Evolutionary conservation across 208 protist genomes (phyloP), one percentile per base, ranked within the genome.

Genomic region (Leishmania gerbilli): DNA sequence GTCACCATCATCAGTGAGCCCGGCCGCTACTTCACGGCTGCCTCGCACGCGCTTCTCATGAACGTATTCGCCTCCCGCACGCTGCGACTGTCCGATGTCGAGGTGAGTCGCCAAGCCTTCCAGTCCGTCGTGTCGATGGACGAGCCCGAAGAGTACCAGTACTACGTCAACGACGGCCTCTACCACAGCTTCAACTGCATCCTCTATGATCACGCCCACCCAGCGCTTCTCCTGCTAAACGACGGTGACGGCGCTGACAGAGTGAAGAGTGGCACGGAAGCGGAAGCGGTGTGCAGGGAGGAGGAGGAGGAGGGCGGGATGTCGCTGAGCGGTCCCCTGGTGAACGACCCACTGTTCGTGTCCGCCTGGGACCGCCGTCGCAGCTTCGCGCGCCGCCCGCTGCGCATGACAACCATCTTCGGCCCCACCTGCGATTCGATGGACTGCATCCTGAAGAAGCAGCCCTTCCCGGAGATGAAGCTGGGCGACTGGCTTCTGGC

Each of bases 161-260:
- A 96, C 86, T 97, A 96, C 84, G 77, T 97, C 34, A 95, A 93
- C 72, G 95, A 98, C 71, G 95, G 95, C 42, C 83, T 97, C 74
- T 98, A 98, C 83, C 76, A 90, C 80, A 93, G 87, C 79, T 97
- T 97, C 79, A 98, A 98, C 88, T 96, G 89, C 84, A 88, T 98
- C 42, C 53, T 97, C 31, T 98, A 91, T 40, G 95, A 98, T 71
- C 92, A 96, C 79, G 88, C 90, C 19, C 79, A 88, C 82, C 90
- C 91, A 9, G 81, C 49, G 31, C 85, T 93, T 62, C 79, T 87
- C 58, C 84, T 93, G 72, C 84, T 90, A 49, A 77, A 89, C 80
- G 81, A 88, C 47, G 80, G 76, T 42, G 82, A 90, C 67, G 86
- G 84, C 60, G 84, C 80, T 13, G 77, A 82, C 45, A 21, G 8